Evolutionary conservation across 78 protist genomes (phyloP).

Genomic region (Capsaspora owczarzaki): DNA sequence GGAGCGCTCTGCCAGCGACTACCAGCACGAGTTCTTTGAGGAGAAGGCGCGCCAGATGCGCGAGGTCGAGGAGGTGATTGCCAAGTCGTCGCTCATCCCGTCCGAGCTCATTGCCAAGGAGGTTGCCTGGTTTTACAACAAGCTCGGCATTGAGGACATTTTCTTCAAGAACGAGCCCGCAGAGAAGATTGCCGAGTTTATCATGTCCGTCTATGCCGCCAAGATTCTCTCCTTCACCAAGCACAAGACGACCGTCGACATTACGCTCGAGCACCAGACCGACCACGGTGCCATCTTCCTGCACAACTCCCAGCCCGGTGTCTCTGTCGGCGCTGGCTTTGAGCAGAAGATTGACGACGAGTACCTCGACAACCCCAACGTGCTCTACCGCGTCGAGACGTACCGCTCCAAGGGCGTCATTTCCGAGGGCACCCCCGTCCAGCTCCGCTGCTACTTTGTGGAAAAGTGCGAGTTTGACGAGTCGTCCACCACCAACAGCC

Average conservation of each 20-base stretch:
- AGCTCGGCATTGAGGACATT: constrained; percentile 17
- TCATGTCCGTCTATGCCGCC: constrained; percentile 12
- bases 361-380: constrained; percentile 1
- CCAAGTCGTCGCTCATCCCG: background rate
- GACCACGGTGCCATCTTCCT: constrained; percentile 23
- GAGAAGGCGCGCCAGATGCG: too few species aligned
- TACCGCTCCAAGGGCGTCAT: constrained; percentile 23
- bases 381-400: constrained; percentile 30
- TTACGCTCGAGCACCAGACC: constrained; percentile 16
- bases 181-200: constrained; percentile 23
- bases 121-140: background rate
- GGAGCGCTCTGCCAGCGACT: too few species aligned
- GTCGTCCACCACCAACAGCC: background rate
- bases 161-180: background rate
- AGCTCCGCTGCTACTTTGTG: constrained; percentile 27
- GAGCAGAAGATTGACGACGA: constrained; percentile 22
- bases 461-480: constrained; percentile 3
- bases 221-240: constrained; percentile 11
- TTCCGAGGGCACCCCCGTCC: background rate
- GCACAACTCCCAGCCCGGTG: constrained; percentile 20
- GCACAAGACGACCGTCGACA: constrained; percentile 15
- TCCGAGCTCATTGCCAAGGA: background rate
- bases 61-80: background rate
- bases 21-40: too few species aligned
- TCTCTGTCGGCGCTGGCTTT: constrained; percentile 22